Evolutionary conservation across 2,329 filamentous ascomycete genomes (phyloP).

Genomic region (Gaeumannomyces sp.): DNA sequence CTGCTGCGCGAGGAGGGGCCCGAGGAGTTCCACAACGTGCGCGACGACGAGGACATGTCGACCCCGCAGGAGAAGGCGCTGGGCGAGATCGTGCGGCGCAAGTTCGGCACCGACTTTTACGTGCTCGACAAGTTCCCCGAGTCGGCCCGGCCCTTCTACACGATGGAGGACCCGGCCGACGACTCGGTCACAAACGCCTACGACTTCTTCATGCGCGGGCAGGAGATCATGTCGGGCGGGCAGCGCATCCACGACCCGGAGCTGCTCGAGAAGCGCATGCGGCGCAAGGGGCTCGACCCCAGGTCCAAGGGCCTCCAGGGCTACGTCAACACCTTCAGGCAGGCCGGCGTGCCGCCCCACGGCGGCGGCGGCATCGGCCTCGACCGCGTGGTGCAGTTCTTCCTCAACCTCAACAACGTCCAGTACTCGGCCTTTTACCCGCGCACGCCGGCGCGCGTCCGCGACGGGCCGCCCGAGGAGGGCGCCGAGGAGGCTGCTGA

Average conservation of each 20-base stretch:
- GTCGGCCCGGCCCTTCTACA: constrained; percentile 83
- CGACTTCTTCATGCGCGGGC: constrained; percentile 87
- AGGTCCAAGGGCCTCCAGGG: constrained; percentile 68
- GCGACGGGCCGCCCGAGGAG: constrained; percentile 8
- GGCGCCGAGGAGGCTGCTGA: constrained; percentile 1
- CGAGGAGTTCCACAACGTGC: constrained; percentile 58
- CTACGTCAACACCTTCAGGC: constrained; percentile 74
- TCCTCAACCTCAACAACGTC: constrained; percentile 50
- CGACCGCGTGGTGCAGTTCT: constrained; percentile 72
- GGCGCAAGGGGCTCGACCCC: constrained; percentile 74
- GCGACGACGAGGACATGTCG: constrained; percentile 71
- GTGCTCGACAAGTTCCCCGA: constrained; percentile 95
- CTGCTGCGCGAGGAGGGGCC: constrained; percentile 71
- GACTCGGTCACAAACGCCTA: constrained; percentile 60
- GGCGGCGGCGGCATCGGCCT: constrained; percentile 85
- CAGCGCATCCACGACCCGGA: constrained; percentile 82
- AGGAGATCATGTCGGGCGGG: constrained; percentile 87
- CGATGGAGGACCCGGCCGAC: constrained; percentile 68
- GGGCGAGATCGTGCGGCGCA: constrained; percentile 76
- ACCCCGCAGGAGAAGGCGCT: constrained; percentile 86
- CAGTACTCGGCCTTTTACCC: constrained; percentile 54
- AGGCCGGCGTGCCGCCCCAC: constrained; percentile 79
- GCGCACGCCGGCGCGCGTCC: constrained; percentile 37
- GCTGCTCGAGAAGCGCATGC: constrained; percentile 72
- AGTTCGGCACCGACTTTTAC: constrained; percentile 94